phyloP scores from a whole-genome alignment of 257 asterid genomes.

The Henckelia pumila region DNA sequence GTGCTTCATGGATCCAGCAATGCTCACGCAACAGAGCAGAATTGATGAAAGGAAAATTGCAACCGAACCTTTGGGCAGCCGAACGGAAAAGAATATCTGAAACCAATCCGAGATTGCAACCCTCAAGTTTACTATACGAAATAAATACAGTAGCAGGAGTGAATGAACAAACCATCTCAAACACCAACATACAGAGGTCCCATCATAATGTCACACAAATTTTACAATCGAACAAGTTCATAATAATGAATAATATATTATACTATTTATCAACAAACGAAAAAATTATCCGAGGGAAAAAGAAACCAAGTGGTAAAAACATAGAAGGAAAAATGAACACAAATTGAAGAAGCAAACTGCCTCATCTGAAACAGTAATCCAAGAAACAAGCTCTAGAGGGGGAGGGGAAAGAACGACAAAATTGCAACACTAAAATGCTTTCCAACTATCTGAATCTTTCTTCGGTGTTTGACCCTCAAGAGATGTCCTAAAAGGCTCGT shows the following conservation, averaged over 20 bases:
- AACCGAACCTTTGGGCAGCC: too few relatives aligned
- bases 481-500: constrained; percentile 62
- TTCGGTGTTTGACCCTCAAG: constrained; percentile 61
- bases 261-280: constrained; percentile 33
- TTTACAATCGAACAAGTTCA: constrained; percentile 30
- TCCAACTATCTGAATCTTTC: constrained; percentile 78
- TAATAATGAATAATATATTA: constrained; percentile 21
- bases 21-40: too few relatives aligned
- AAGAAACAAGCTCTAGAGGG: constrained; percentile 24
- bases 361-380: constrained; percentile 23
- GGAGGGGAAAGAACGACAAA: constrained; percentile 15
- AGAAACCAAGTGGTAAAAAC: background rate
- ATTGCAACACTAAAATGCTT: constrained; percentile 55
- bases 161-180: constrained; percentile 19
- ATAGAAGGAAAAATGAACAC: constrained; percentile 20
- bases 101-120: background rate
- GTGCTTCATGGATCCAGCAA: too few relatives aligned
- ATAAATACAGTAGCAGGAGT: background rate
- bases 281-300: background rate
- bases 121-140: background rate
- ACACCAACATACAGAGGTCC: constrained; percentile 15
- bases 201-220: constrained; percentile 28
- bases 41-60: too few relatives aligned
- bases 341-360: constrained; percentile 26
- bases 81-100: background rate